Evolutionary conservation across 2,329 filamentous ascomycete species (phyloP).

Genomic region (Penicillium sumatraense): DNA sequence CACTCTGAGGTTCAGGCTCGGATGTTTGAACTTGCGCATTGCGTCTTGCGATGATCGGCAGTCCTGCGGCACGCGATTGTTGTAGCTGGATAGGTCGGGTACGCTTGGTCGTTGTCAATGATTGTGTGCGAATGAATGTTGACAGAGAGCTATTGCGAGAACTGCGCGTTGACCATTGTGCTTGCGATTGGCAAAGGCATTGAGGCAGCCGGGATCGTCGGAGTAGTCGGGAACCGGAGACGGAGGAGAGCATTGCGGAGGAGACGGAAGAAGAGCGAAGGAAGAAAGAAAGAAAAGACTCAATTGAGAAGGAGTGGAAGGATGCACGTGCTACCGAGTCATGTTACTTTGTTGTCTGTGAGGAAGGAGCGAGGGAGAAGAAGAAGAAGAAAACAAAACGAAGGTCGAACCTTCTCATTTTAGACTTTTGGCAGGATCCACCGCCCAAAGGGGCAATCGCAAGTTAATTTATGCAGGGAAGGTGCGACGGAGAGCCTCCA

Average conservation of each 20-base stretch:
- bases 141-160: constrained; percentile 11
- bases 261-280: neutral
- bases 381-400: neutral
- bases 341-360: constrained; percentile 8
- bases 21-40: constrained; percentile 10
- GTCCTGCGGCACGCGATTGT: neutral
- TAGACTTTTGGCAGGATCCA: too few relatives aligned
- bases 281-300: neutral
- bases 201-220: constrained; percentile 15
- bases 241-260: constrained; percentile 11
- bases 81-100: neutral
- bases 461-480: too few relatives aligned
- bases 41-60: constrained; percentile 4
- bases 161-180: constrained; percentile 4
- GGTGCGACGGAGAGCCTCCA: constrained; percentile 4
- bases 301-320: neutral
- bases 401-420: too few relatives aligned
- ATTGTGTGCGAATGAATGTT: neutral
- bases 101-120: neutral
- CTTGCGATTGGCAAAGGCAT: constrained; percentile 10
- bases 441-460: neutral
- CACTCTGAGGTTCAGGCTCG: constrained; percentile 4
- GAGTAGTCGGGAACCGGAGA: constrained; percentile 10
- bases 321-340: constrained; percentile 12
- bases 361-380: neutral